A percentile compares a stretch with the other conserved stretches of the same genome.
Evolutionary conservation across 306 rosid genomes (phyloP).

Genomic region (Fragaria iinumae): DNA sequence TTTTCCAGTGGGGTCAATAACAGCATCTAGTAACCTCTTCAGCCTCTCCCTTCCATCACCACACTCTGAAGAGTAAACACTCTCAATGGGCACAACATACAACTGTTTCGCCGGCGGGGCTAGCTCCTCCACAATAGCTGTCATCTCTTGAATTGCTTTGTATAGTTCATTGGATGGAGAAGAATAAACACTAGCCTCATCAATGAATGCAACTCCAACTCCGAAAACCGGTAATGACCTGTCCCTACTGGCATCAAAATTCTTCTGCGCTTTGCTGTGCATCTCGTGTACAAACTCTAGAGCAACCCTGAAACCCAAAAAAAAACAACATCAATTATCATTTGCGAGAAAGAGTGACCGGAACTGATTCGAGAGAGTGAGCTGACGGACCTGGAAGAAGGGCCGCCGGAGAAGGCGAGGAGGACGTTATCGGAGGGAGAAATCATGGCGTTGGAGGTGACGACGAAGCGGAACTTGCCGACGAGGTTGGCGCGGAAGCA

Average conservation of each 20-base stretch:
- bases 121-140: constrained; percentile 49
- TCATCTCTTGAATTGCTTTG: constrained; percentile 43
- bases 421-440: constrained; percentile 81
- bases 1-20: constrained; percentile 74
- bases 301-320: constrained; percentile 56
- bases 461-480: constrained; percentile 79
- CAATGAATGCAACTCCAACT: constrained; percentile 82
- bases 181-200: constrained; percentile 53
- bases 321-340: not conserved
- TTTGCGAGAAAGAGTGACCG: no score
- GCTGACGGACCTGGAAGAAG: constrained; percentile 68
- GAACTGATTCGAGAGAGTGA: no score
- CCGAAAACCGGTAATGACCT: constrained; percentile 80
- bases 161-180: constrained; percentile 44
- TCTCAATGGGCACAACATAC: constrained; percentile 67
- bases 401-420: constrained; percentile 94
- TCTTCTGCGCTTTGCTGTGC: constrained; percentile 76
- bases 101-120: constrained; percentile 62
- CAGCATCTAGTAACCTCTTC: constrained; percentile 37
- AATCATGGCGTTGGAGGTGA: constrained; percentile 82
- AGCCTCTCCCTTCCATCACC: constrained; percentile 52
- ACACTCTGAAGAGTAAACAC: constrained; percentile 46
- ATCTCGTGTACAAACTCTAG: constrained; percentile 82
- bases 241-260: constrained; percentile 87
- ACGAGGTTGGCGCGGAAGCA: constrained; percentile 73